These are phyloP conservation scores for Chenopodium berlandieri DNA, from an alignment of 148 eudicot genomes.

Conservation along the genomic window DNA sequence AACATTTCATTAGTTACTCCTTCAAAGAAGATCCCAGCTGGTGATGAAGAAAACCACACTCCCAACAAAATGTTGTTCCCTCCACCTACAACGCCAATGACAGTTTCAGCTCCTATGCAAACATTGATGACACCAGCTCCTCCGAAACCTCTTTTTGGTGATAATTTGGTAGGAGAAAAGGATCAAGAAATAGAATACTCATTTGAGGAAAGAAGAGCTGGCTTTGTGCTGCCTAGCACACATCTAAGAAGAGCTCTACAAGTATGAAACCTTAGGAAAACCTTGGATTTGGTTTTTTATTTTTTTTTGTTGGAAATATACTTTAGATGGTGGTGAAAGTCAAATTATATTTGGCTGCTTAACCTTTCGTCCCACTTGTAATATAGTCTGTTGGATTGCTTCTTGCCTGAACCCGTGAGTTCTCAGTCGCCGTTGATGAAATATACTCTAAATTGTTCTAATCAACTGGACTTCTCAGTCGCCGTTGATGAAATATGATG, in stretches of 20 bases:
- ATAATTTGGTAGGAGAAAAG: slow-evolving; percentile 18
- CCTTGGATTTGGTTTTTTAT: neutral
- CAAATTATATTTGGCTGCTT: slow-evolving; percentile 25
- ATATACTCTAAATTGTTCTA: neutral
- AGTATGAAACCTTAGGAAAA: slow-evolving; percentile 21
- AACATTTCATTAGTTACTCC: slow-evolving; percentile 20
- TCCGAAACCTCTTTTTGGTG: slow-evolving; percentile 8
- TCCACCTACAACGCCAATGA: slow-evolving; percentile 27
- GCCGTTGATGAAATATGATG: neutral
- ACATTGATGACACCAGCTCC: slow-evolving; percentile 29
- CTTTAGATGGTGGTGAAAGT: slow-evolving; percentile 7
- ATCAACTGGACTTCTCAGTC: slow-evolving; percentile 24
- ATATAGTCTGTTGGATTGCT: slow-evolving; percentile 10
- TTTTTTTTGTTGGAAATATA: slow-evolving; percentile 1
- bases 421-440: slow-evolving; percentile 12
- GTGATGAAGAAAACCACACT: slow-evolving; percentile 33
- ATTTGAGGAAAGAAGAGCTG: slow-evolving; percentile 71
- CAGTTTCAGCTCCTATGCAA: slow-evolving; percentile 35
- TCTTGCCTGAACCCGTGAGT: slow-evolving; percentile 1
- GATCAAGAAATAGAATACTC: slow-evolving; percentile 60
- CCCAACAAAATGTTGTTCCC: slow-evolving; percentile 22
- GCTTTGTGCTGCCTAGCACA: slow-evolving; percentile 56
- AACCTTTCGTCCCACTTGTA: slow-evolving; percentile 22
- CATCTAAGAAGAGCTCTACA: slow-evolving; percentile 39
- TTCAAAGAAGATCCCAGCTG: slow-evolving; percentile 21